Evolutionary conservation across 495 filamentous ascomycete species (phyloP), one percentile per base, ranked within the genome.

Genomic region (Emericellopsis terricola): DNA sequence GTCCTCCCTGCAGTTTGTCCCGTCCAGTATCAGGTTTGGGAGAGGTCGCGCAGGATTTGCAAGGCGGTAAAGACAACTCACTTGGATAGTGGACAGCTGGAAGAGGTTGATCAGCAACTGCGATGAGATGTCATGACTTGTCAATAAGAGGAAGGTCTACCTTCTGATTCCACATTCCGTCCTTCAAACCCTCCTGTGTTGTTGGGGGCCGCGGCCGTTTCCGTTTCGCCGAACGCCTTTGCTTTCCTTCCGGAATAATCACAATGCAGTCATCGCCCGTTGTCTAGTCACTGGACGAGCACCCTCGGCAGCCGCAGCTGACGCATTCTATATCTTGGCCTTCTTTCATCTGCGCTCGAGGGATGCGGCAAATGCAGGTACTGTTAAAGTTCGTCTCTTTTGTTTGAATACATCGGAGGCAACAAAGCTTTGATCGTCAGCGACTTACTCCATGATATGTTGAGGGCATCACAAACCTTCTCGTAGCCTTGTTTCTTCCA

Each of bases 401-500:
- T 3, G 89, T 94, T 52, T 99, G 89, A 36, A 99, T 84, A 56
- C 89, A 99, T 41, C 84, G 76, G 34, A 94, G 63, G 50, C 89
- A 99, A 52, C 89, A 99, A 6, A 97, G 57, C 77, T 85, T 44
- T 19, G 29, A 31, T 11, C 37, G 27, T 3, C 2, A 26, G 23
- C 36, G 39, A 23, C 31, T 14, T 15, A n/a, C 7, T 33, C 3
- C 3, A 4, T 6, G n/a, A 17, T 29, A 34, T 11, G 11, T 26
- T 11, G 11, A 26, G 23, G 23, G 11, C 23, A 11, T 26, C n/a
- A 52, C 64, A 31, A 56, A 82, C 80, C 73, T 96, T 94, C 59
- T 96, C 89, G 56, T 99, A 99, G 15, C 89, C 91, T 48, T 87
- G 79, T 59, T 96, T 99, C 69, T 99, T 99, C 89, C 89, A 99